Evolutionary conservation across 139 green algal species (phyloP).

Genomic region (Penium margaritaceum): DNA sequence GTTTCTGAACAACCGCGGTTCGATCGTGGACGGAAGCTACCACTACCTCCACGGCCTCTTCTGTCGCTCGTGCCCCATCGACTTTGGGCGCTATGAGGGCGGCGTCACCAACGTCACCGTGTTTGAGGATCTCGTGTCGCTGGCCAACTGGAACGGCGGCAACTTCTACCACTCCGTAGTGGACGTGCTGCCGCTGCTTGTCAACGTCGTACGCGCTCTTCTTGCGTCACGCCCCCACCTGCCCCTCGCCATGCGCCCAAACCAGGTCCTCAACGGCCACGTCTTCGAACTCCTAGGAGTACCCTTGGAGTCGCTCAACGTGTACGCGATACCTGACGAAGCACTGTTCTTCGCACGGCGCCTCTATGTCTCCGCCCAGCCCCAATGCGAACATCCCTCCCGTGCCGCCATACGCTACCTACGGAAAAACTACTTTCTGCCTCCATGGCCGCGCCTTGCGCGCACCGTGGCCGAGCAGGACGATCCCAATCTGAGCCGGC

Average conservation of each 20-base stretch:
- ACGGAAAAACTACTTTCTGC: too few relatives aligned
- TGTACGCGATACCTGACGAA: background rate
- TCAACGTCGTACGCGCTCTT: slow-evolving; percentile 7
- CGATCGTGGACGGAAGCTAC: slow-evolving; percentile 1
- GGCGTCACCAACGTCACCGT: slow-evolving; percentile 10
- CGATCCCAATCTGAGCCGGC: too few relatives aligned
- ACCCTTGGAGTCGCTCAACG: background rate
- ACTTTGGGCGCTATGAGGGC: slow-evolving; percentile 2
- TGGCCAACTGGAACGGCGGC: slow-evolving; percentile 20
- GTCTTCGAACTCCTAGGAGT: background rate
- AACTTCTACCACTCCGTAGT: slow-evolving; percentile 20
- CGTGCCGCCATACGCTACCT: too few relatives aligned
- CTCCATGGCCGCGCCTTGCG: too few relatives aligned
- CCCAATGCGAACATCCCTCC: too few relatives aligned
- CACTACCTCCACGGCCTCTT: slow-evolving; percentile 8
- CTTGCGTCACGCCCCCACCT: background rate
- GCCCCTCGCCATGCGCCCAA: background rate
- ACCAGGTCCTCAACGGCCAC: background rate
- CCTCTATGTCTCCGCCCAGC: background rate
- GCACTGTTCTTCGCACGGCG: background rate
- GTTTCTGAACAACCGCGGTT: slow-evolving; percentile 14
- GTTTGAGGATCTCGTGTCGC: slow-evolving; percentile 5
- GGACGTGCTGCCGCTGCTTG: background rate
- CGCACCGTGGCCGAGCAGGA: too few relatives aligned
- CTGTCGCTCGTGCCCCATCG: slow-evolving; percentile 7